These are phyloP conservation scores for Groenewaldozyma salmanticensis DNA, from an alignment of 805 yeast species.

Conservation along the genomic window DNA sequence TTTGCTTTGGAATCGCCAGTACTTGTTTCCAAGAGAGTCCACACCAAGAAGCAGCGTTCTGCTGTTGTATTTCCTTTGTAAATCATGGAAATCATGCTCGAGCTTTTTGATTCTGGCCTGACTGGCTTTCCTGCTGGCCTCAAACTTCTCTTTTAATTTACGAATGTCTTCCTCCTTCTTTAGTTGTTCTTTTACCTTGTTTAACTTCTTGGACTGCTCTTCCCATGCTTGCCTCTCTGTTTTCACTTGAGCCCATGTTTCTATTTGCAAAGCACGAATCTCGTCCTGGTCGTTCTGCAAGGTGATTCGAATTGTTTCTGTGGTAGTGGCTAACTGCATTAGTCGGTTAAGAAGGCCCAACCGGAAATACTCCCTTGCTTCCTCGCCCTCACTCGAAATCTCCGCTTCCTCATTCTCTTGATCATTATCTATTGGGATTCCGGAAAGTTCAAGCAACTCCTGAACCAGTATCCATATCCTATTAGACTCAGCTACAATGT, in stretches of 20 bases:
- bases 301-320: constrained; percentile 28
- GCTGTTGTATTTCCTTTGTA: constrained; percentile 21
- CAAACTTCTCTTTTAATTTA: constrained; percentile 21
- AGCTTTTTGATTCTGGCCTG: constrained; percentile 23
- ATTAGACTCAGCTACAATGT: constrained; percentile 24
- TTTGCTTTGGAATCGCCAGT: constrained; percentile 30
- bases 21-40: constrained; percentile 26
- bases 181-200: constrained; percentile 16
- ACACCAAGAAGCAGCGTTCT: constrained; percentile 27
- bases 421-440: constrained; percentile 11
- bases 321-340: constrained; percentile 22
- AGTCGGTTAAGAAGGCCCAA: constrained; percentile 21
- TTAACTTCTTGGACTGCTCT: constrained; percentile 16
- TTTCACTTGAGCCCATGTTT: constrained; percentile 21
- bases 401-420: constrained; percentile 2
- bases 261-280: constrained; percentile 19
- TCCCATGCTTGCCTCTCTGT: constrained; percentile 18
- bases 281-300: constrained; percentile 25
- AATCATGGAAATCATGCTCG: constrained; percentile 18
- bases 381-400: constrained; percentile 3
- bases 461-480: constrained; percentile 25
- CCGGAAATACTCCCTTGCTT: constrained; percentile 22
- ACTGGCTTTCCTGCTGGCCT: constrained; percentile 19
- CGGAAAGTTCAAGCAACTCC: constrained; percentile 15
- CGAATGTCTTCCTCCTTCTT: constrained; percentile 16